Percentiles rank a stretch among this genome's conserved stretches.
These are phyloP conservation scores for Fagopyrum tataricum DNA, from an alignment of 148 eudicot species.

Conservation along the genomic window DNA sequence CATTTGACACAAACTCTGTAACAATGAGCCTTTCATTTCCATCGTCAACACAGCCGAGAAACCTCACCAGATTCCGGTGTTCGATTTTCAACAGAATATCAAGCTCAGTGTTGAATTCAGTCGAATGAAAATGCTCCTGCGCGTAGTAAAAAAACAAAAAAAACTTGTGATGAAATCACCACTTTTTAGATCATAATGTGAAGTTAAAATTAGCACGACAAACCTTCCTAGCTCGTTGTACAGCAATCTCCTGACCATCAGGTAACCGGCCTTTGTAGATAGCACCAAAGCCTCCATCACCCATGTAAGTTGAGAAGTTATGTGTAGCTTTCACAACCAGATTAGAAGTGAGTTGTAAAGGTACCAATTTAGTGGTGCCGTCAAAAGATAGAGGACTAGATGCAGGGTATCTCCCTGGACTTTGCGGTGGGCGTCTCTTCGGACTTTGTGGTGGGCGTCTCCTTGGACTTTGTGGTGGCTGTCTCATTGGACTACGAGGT, in stretches of 20 bases:
- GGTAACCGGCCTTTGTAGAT: conserved; percentile 80
- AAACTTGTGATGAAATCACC: neutral
- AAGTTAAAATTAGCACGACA: neutral
- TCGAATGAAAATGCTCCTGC: conserved; percentile 68
- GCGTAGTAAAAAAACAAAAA: neutral
- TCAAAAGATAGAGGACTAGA: conserved; percentile 70
- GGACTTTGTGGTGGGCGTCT: conserved; percentile 65
- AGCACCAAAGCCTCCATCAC: conserved; percentile 96
- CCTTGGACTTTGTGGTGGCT: conserved; percentile 77
- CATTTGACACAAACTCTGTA: conserved; percentile 87
- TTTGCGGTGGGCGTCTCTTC: neutral
- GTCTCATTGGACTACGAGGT: conserved; percentile 81
- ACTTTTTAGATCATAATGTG: neutral
- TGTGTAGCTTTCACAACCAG: conserved; percentile 65
- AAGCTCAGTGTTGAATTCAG: conserved; percentile 78
- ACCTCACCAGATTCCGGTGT: conserved; percentile 76
- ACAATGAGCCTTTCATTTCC: conserved; percentile 81
- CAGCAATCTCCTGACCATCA: conserved; percentile 74
- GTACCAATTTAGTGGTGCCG: conserved; percentile 49
- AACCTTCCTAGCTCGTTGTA: conserved; percentile 93
- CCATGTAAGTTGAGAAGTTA: conserved; percentile 65
- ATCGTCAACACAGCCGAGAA: conserved; percentile 84
- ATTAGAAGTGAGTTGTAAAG: conserved; percentile 61
- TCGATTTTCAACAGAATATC: conserved; percentile 85
- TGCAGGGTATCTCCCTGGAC: neutral